phyloP scores from a whole-genome alignment of 176 grass and related monocot genomes.

The Eleusine indica region DNA sequence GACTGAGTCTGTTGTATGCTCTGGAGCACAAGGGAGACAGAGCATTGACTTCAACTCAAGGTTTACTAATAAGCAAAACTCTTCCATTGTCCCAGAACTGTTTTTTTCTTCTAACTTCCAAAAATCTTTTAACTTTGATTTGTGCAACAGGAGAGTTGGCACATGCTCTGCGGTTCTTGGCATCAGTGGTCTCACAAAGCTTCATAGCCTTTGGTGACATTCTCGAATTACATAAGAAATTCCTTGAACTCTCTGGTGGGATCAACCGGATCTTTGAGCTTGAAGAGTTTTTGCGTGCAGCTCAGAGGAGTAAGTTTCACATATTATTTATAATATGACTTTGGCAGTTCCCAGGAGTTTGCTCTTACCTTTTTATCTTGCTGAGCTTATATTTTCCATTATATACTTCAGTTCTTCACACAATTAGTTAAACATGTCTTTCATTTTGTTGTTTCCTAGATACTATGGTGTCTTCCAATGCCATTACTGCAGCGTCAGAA shows the following conservation, averaged over 20 bases:
- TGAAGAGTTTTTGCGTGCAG: constrained; percentile 69
- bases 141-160: constrained; percentile 80
- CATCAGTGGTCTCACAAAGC: constrained; percentile 96
- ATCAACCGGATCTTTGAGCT: constrained; percentile 97
- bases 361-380: constrained; percentile 1
- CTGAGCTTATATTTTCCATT: not conserved
- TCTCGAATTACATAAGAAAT: constrained; percentile 94
- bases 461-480: constrained; percentile 47
- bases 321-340: constrained; percentile 29
- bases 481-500: constrained; percentile 48
- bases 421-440: constrained; percentile 13
- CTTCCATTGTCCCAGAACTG: constrained; percentile 10
- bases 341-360: constrained; percentile 32
- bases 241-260: constrained; percentile 95
- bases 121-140: constrained; percentile 29
- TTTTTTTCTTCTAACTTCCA: constrained; percentile 24
- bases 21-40: constrained; percentile 96
- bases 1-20: constrained; percentile 96
- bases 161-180: constrained; percentile 94
- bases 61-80: constrained; percentile 44
- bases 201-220: constrained; percentile 98
- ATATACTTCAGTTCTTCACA: constrained; percentile 1
- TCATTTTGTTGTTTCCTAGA: constrained; percentile 57
- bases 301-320: constrained; percentile 69
- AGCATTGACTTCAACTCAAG: constrained; percentile 91